Base-by-base conservation (phyloP, 148 eudicot species). In the Dianthus caryophyllus region DNA sequence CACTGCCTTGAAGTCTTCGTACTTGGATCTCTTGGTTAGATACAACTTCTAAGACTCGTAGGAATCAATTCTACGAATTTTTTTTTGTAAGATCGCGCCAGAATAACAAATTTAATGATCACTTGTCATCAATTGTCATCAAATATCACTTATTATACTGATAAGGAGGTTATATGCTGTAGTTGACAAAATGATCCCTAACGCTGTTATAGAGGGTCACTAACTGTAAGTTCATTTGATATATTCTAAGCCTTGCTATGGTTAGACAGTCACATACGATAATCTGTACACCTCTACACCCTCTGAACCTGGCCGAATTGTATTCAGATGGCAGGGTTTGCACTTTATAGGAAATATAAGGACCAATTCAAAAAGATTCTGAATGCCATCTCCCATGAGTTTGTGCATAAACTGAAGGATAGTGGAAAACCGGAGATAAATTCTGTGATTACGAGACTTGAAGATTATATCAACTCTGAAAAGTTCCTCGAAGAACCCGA, bases 301-400 rank as follows among this genome's bases (percentile, higher is more conserved):
- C n/a, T n/a, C 54, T 50, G 6, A 58, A 22, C 46, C 38, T 46
- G 48, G n/a, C 13, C 26, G 2, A 29, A 65, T 25, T 55, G 36
- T 18, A 14, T 68, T 52, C 87, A 94, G 98, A 83, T 83, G 88
- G 92, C 98, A 73, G 98, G 98, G 15, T 90, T 64, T 68, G 96
- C 83, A 36, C 81, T 94, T 17, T 74, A 83, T 64, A 70, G 77
- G 60, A 90, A 78, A 75, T 94, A 85, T 83, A 83, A 73, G 68
- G 69, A 73, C 41, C 98, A 94, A 70, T 94, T 90, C 69, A 69
- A 26, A 78, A 94, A 93, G 85, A 44, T 93, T 39, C 49, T 89
- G 44, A 73, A 71, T 1, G 63, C 83, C 75, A 75, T 94, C 36
- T 73, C 69, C 14, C 73, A 69, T 17, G 79, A 90, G 55, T 94